phyloP scores from a whole-genome alignment of 106 monocot species.

The Allium cepa region DNA sequence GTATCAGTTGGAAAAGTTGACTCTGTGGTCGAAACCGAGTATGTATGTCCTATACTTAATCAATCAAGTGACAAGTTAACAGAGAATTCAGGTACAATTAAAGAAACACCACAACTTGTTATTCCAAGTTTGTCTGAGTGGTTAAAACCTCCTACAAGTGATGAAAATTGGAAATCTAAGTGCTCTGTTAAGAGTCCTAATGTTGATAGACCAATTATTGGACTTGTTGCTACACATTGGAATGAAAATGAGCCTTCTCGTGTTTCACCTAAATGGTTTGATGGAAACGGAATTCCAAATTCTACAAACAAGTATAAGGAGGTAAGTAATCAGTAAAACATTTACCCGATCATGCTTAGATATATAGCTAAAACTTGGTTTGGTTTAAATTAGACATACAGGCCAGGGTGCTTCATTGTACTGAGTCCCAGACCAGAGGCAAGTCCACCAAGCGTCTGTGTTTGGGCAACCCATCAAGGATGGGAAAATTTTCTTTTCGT shows the following conservation, averaged over 20 bases:
- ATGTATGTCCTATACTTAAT: conserved; percentile 28
- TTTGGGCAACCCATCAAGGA: too few species aligned
- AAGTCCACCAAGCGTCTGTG: too few species aligned
- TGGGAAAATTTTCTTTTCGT: too few species aligned
- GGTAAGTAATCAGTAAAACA: conserved; percentile 17
- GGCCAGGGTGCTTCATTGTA: too few species aligned
- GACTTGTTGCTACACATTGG: conserved; percentile 75
- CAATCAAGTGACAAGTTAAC: conserved; percentile 4
- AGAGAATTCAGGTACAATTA: conserved; percentile 5
- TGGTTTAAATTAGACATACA: too few species aligned
- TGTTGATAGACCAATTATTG: conserved; percentile 72
- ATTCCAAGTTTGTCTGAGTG: conserved; percentile 52
- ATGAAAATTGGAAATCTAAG: conserved; percentile 19
- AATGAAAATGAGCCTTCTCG: conserved; percentile 39
- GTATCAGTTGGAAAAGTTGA: conserved; percentile 12
- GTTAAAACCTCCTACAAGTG: conserved; percentile 38
- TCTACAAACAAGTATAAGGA: conserved; percentile 95
- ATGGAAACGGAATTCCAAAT: conserved; percentile 98
- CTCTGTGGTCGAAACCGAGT: conserved; percentile 21
- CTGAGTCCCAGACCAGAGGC: too few species aligned
- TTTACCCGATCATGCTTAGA: too few species aligned
- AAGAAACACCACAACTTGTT: conserved; percentile 12
- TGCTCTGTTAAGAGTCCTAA: conserved; percentile 28
- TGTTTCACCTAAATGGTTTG: conserved; percentile 53
- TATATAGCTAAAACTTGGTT: too few species aligned